These are phyloP conservation scores for Mucor circinelloides DNA, from an alignment of 371 early-diverging fungal species.

Conservation along the genomic window DNA sequence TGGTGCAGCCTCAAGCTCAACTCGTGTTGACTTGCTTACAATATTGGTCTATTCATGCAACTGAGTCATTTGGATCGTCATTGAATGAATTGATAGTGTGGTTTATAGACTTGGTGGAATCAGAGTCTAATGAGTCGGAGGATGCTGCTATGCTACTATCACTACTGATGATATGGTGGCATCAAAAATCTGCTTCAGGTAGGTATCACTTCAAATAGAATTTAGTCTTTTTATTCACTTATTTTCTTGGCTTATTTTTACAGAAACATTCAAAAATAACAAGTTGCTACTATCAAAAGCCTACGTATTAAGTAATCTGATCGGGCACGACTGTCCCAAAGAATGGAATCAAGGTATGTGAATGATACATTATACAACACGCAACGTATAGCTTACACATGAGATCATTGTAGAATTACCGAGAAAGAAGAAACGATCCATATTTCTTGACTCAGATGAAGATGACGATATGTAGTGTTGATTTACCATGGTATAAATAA, in stretches of 20 bases:
- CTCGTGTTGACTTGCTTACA: conserved; percentile 16
- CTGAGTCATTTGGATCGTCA: conserved; percentile 1
- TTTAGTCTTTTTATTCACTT: not conserved
- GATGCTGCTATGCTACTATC: not conserved
- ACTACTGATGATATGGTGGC: conserved; percentile 17
- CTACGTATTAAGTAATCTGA: conserved; percentile 1
- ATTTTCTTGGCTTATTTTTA: not conserved
- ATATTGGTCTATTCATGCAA: conserved; percentile 9
- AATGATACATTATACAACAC: no score
- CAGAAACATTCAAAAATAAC: conserved; percentile 23
- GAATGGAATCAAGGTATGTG: conserved; percentile 30
- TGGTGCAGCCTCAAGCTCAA: conserved; percentile 5
- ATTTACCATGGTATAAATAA: not conserved
- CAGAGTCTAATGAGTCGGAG: not conserved
- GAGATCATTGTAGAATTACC: not conserved
- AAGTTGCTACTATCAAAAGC: conserved; percentile 8
- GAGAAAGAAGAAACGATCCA: conserved; percentile 10
- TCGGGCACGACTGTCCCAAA: conserved; percentile 21
- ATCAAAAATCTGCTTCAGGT: conserved; percentile 11
- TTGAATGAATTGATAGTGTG: not conserved
- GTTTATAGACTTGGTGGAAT: conserved; percentile 12
- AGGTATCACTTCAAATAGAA: not conserved
- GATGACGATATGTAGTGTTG: not conserved
- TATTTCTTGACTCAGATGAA: conserved; percentile 8
- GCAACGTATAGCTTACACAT: not conserved